Evolutionary conservation across 148 eudicot genomes (phyloP).

Genomic region (Agrostemma githago): DNA sequence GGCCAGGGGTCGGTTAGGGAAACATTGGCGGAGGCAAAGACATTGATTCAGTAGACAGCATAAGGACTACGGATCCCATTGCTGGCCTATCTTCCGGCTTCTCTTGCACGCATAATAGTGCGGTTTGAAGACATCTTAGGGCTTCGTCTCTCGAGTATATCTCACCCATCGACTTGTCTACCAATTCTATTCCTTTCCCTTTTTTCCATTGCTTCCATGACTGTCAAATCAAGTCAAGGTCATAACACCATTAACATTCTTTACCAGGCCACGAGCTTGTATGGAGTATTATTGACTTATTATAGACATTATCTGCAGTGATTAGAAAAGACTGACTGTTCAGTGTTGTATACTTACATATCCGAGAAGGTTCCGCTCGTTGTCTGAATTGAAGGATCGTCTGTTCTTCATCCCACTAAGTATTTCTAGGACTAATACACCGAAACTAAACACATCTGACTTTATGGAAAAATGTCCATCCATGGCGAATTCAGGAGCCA

Average conservation of each 20-base stretch:
- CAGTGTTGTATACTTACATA: conserved; percentile 29
- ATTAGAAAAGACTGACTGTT: neutral
- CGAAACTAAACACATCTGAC: conserved; percentile 47
- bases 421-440: conserved; percentile 41
- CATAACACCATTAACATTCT: neutral
- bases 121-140: conserved; percentile 76
- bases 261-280: neutral
- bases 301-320: neutral
- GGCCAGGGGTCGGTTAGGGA: conserved; percentile 48
- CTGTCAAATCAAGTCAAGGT: neutral
- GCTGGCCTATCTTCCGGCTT: conserved; percentile 74
- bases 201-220: conserved; percentile 70
- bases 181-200: conserved; percentile 48
- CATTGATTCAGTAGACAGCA: conserved; percentile 58
- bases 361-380: conserved; percentile 33
- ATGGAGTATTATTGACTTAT: too few relatives aligned
- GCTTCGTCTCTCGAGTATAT: conserved; percentile 36
- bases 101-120: conserved; percentile 82
- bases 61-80: conserved; percentile 57
- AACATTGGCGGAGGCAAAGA: conserved; percentile 51
- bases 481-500: conserved; percentile 46
- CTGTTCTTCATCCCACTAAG: conserved; percentile 32
- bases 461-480: conserved; percentile 38
- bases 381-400: conserved; percentile 19
- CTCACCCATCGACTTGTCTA: conserved; percentile 43